phyloP scores from a whole-genome alignment of 2,329 filamentous ascomycete species.

The Beauveria sp. region DNA sequence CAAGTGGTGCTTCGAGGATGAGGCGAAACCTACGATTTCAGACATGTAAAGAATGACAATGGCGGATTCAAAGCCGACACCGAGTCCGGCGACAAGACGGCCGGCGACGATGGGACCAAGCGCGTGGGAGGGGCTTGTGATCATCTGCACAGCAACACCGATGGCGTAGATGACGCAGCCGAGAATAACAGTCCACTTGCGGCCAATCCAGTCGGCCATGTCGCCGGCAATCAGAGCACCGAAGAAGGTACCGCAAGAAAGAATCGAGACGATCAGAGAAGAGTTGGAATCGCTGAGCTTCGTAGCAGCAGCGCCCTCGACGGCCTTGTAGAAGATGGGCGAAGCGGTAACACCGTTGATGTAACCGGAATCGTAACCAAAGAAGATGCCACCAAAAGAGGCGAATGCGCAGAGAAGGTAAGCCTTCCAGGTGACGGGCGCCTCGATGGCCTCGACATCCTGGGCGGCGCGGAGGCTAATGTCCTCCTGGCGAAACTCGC shows the following conservation, averaged over 20 bases:
- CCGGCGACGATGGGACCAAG: slow-evolving; percentile 61
- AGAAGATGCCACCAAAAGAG: slow-evolving; percentile 67
- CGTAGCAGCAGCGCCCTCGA: slow-evolving; percentile 33
- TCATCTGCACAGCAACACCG: slow-evolving; percentile 61
- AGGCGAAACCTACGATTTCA: slow-evolving; percentile 52
- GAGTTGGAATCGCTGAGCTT: slow-evolving; percentile 34
- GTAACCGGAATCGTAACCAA: slow-evolving; percentile 73
- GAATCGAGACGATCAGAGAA: slow-evolving; percentile 63
- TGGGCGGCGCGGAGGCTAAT: slow-evolving; percentile 33
- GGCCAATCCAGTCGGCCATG: slow-evolving; percentile 66
- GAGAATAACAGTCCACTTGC: slow-evolving; percentile 62
- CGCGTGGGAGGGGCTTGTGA: slow-evolving; percentile 36
- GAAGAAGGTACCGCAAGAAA: slow-evolving; percentile 72
- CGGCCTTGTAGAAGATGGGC: slow-evolving; percentile 42
- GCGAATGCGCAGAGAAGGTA: slow-evolving; percentile 65
- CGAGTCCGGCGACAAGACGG: slow-evolving; percentile 67
- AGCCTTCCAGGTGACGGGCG: slow-evolving; percentile 60
- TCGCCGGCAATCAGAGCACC: slow-evolving; percentile 72
- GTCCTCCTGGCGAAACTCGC: slow-evolving; percentile 14
- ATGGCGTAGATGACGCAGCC: slow-evolving; percentile 65
- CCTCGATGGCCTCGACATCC: slow-evolving; percentile 55
- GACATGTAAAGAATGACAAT: slow-evolving; percentile 84
- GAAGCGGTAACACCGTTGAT: slow-evolving; percentile 58
- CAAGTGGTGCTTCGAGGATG: slow-evolving; percentile 9
- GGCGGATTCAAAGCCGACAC: slow-evolving; percentile 74